Evolutionary conservation across 306 rosid species (phyloP).

Genomic region (apple (Malus domestica)): ASM211411v1 NC_041799.1:3662501-3663000

Average conservation of each 20-base stretch:
- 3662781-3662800: neutral
- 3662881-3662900: neutral
- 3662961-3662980: neutral
- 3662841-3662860: neutral
- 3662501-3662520: neutral
- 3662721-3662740: neutral
- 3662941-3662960: neutral
- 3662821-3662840: neutral
- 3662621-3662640: neutral
- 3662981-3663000: conserved; percentile 37
- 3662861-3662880: neutral
- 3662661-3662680: neutral
- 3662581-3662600: neutral
- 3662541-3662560: neutral
- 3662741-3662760: neutral
- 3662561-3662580: neutral
- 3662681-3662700: neutral
- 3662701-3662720: neutral
- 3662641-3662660: neutral
- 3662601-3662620: neutral
- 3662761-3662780: neutral
- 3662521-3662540: neutral
- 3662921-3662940: neutral
- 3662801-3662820: neutral
- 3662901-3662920: neutral